Evolutionary conservation across 768 basidiomycete genomes (phyloP).

Genomic region (Pulveroboletus sp.): DNA sequence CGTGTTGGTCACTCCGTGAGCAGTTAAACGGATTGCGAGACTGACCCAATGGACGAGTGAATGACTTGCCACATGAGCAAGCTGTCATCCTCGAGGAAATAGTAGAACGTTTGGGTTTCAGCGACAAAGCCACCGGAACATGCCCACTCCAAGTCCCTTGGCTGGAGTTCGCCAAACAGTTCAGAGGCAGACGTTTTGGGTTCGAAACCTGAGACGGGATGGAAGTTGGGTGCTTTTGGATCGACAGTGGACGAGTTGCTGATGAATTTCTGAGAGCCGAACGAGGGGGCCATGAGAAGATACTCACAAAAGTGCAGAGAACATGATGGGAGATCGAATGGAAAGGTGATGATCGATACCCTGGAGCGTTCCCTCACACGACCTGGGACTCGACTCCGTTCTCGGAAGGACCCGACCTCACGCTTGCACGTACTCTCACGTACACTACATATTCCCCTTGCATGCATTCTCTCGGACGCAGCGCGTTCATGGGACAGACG

Average conservation of each 20-base stretch:
- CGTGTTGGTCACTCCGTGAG: constrained; percentile 7
- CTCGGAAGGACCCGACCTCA: no score
- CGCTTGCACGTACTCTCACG: no score
- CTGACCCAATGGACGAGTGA: constrained; percentile 85
- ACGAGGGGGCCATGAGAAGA: background rate
- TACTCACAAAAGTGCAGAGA: constrained; percentile 78
- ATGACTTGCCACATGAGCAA: constrained; percentile 81
- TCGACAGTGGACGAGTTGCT: constrained; percentile 57
- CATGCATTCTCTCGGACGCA: no score
- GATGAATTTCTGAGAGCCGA: constrained; percentile 11
- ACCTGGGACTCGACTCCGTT: background rate
- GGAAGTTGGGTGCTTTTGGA: constrained; percentile 72
- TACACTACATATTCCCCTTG: no score
- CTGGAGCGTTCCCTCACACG: background rate
- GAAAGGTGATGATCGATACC: background rate
- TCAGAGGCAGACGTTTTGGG: constrained; percentile 49
- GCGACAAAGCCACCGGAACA: constrained; percentile 81
- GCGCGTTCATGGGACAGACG: no score
- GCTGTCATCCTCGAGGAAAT: constrained; percentile 73
- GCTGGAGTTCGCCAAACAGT: constrained; percentile 69
- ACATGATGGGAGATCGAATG: constrained; percentile 60
- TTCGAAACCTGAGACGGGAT: constrained; percentile 59
- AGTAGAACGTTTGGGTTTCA: constrained; percentile 89
- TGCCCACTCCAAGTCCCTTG: constrained; percentile 76
- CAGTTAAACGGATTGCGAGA: constrained; percentile 14